Base-by-base conservation (phyloP, 1,284 basidiomycete genomes). In the Lentinus polychrous region DNA sequence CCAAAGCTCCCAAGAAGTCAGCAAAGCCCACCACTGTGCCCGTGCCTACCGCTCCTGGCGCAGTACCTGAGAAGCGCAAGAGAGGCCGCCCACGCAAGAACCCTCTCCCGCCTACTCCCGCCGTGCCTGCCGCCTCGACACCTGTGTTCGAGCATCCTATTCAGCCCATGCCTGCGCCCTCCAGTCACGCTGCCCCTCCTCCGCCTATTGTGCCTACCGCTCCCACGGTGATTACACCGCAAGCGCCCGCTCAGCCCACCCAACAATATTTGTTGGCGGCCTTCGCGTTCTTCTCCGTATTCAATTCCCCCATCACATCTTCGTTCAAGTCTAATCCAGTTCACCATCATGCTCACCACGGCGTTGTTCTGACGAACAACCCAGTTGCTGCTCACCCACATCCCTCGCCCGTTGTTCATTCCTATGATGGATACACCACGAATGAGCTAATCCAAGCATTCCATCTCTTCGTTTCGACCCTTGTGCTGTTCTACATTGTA, bases 201-300 rank as follows among this genome's bases (percentile, higher is more conserved):
- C 35, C 7, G 35, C 35, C 5, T n/a, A n/a, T n/a, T n/a, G n/a
- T n/a, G n/a, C n/a, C n/a, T n/a, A n/a, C n/a, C n/a, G n/a, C n/a
- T n/a, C n/a, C n/a, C n/a, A n/a, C n/a, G n/a, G n/a, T n/a, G n/a
- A n/a, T n/a, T 12, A 33, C 10, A 15, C 20, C 3, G 32, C 44
- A 45, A 15, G 42, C 34, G 31, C 36, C 47, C 6, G 20, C 51
- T 11, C 57, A 57, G 52, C 64, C 66, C 14, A 64, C 68, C 0
- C 79, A 78, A 44, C 84, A 85, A 53, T 86, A 82, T 58, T 75
- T 87, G 35, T 75, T 87, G 27, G 85, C 84, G n/a, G 76, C 77
- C 24, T 86, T 87, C 57, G 81, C 82, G 0, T 71, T 87, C 49
- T 86, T 87, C 67, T 86, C 83, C 0, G 82, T 87, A 62, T 83